phyloP scores from a whole-genome alignment of 2,329 filamentous ascomycete genomes.

The Neopestalotiopsis rosae region DNA sequence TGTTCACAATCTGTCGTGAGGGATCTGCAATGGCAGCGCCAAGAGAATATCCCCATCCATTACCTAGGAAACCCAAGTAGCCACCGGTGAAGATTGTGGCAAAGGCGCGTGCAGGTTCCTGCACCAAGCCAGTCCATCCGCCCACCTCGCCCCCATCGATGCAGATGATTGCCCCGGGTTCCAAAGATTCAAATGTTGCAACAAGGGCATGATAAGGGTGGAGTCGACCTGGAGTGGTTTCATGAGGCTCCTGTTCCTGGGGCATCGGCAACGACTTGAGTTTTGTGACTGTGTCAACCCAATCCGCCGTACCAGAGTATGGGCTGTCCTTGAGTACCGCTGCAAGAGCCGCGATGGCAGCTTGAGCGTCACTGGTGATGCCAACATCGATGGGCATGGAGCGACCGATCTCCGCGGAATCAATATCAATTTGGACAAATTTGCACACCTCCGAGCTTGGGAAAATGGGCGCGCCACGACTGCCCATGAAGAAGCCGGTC shows the following conservation, averaged over 20 bases:
- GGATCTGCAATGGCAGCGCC: conserved; percentile 48
- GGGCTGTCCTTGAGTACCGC: conserved; percentile 12
- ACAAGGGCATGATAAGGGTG: conserved; percentile 50
- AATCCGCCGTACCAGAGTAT: background rate
- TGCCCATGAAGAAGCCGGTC: conserved; percentile 46
- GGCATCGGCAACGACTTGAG: background rate
- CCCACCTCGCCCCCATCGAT: conserved; percentile 47
- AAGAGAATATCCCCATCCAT: conserved; percentile 50
- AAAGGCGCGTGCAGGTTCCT: conserved; percentile 31
- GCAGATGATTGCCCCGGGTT: conserved; percentile 41
- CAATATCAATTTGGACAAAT: conserved; percentile 47
- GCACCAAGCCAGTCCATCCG: conserved; percentile 39
- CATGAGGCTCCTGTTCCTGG: background rate
- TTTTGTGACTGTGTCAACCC: background rate
- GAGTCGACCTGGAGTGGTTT: conserved; percentile 23
- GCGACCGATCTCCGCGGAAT: conserved; percentile 48
- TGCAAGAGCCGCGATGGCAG: conserved; percentile 38
- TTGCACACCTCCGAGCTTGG: conserved; percentile 38
- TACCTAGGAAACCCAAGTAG: conserved; percentile 51
- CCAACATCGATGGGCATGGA: conserved; percentile 41
- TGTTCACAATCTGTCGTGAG: conserved; percentile 42
- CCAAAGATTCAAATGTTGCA: conserved; percentile 40
- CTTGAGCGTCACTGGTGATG: conserved; percentile 44
- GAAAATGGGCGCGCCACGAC: conserved; percentile 41
- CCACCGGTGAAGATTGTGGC: conserved; percentile 36